phyloP scores from a whole-genome alignment of 306 rosid genomes.

The Vicia faba region DNA sequence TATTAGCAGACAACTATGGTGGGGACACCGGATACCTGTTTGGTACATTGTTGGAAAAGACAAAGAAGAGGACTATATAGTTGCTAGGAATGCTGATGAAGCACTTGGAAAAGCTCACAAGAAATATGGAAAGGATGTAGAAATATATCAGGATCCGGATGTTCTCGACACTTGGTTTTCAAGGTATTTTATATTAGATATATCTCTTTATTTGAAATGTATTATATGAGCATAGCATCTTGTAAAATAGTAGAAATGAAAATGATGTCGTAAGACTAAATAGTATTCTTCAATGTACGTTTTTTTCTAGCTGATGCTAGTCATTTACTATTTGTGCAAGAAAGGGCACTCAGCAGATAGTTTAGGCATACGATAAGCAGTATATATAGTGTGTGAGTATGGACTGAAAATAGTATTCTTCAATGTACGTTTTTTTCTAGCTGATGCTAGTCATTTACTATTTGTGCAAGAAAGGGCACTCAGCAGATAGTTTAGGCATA shows the following conservation, averaged over 20 bases:
- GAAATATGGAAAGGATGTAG: slow-evolving; percentile 74
- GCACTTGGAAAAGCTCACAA: slow-evolving; percentile 74
- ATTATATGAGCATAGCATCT: slow-evolving; percentile 13
- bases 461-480: slow-evolving; percentile 4
- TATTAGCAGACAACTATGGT: slow-evolving; percentile 99
- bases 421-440: no score
- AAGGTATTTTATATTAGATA: slow-evolving; percentile 53
- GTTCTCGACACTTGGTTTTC: slow-evolving; percentile 99
- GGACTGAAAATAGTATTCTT: no score
- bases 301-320: not conserved
- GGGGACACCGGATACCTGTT: slow-evolving; percentile 99
- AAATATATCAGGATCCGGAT: slow-evolving; percentile 95
- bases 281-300: slow-evolving; percentile 3
- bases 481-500: slow-evolving; percentile 2
- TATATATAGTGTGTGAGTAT: slow-evolving; percentile 4
- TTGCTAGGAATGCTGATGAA: slow-evolving; percentile 78
- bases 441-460: slow-evolving; percentile 5
- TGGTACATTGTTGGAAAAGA: slow-evolving; percentile 90
- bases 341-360: not conserved
- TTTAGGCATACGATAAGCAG: slow-evolving; percentile 8
- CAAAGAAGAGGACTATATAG: slow-evolving; percentile 88
- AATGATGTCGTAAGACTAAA: slow-evolving; percentile 5
- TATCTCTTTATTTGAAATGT: slow-evolving; percentile 15
- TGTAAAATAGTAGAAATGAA: not conserved
- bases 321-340: slow-evolving; percentile 9